phyloP scores from a whole-genome alignment of 208 protist genomes.

The Acanthamoeba healyi region DNA sequence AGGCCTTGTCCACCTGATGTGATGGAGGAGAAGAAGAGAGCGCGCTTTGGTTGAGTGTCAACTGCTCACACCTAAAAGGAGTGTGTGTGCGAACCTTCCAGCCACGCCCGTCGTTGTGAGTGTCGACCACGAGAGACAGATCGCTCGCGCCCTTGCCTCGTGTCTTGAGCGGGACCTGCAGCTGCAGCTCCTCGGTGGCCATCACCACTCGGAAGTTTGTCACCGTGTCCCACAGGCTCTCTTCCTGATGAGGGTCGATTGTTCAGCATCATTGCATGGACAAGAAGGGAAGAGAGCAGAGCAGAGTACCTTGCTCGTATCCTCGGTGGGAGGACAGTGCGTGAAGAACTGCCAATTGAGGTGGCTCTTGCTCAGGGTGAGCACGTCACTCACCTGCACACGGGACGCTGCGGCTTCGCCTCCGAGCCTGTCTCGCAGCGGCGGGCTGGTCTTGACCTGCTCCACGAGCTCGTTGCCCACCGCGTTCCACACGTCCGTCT shows the following conservation, averaged over 20 bases:
- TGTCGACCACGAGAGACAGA: not conserved
- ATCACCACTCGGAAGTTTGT: conserved; percentile 8
- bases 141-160: not conserved
- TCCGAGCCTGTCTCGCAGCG: not conserved
- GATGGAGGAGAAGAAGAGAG: no score
- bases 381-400: conserved; percentile 5
- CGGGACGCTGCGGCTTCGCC: not conserved
- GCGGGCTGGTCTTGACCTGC: not conserved
- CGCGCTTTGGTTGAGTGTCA: no score
- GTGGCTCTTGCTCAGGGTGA: not conserved
- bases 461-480: not conserved
- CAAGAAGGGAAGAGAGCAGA: not conserved
- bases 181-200: conserved; percentile 16
- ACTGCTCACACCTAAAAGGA: not conserved
- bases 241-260: no score
- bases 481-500: conserved; percentile 52
- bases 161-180: not conserved
- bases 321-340: not conserved
- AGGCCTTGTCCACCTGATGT: not conserved
- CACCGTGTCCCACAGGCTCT: not conserved
- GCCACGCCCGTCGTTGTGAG: not conserved
- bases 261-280: no score
- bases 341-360: conserved; percentile 36
- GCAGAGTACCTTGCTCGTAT: not conserved
- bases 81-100: not conserved